Base-by-base conservation (phyloP, 805 yeast genomes). In the Hanseniaspora valbyensis region DNA sequence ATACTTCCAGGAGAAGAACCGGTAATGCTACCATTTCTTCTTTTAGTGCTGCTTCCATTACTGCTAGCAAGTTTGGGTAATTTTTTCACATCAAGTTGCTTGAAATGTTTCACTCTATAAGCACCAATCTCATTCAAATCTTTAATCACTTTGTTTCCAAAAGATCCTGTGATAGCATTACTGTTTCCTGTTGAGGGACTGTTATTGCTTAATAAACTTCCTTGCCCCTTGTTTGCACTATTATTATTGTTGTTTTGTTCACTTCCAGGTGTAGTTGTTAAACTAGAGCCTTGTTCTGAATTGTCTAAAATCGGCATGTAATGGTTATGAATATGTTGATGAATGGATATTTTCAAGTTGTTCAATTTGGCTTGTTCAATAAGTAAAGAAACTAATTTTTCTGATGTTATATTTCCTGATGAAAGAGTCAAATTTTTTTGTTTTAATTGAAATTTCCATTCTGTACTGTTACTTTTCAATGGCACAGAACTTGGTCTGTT, bases 321-420 rank as follows among this genome's bases (percentile, higher is more conserved):
- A 64, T 83, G 88, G 61, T 85, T 85, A 63, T 84, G 90, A 42
- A 83, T 79, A 63, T 85, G 95, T 62, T 87, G 95, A 65, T 87
- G 95, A 19, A 87, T 75, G 3, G 87, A 80, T 13, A 87, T 71
- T 41, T 75, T 72, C 39, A 83, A 66, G 18, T 75, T 72, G 56
- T 76, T 72, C 44, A 66, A 65, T 54, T 74, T 77, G 0, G 89
- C 89, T 48, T 79, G 72, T 32, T 75, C 74, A 7, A 83, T 70
- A 9, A 83, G 63, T 54, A 71, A 68, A 50, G 76, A 77, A 0
- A 78, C 87, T 16, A 75, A 59, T 32, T 74, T 79, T 52, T 76
- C 74, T 19, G 72, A 68, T 37, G 68, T 63, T 3, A 83, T 80
- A 1, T 64, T 57, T 1, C 87, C 88, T 26, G 69, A 64, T 0